Evolutionary conservation across 139 green algal species (phyloP), one percentile per base, ranked within the genome.

Genomic region (Micractinium conductrix): DNA sequence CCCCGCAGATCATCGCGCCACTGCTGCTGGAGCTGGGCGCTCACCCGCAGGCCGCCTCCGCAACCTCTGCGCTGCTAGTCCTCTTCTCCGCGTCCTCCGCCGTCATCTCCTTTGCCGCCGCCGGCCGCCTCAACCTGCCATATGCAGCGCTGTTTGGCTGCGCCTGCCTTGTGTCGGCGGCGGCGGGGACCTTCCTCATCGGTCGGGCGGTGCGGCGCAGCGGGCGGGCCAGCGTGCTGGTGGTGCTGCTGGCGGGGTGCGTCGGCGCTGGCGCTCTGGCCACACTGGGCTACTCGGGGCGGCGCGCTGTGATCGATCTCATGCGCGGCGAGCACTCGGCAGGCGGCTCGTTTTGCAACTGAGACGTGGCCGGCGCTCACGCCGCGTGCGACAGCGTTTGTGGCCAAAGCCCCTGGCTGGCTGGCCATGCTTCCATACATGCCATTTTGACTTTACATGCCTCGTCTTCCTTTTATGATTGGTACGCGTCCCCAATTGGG

Each of bases 61-160:
- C 90, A 44, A 92, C 89, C 38, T 87, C 84, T 16, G 78, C 65
- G 45, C 74, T 91, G 30, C 88, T 93, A 76, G 86, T 93, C 12
- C 83, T 91, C 28, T 92, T 91, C 81, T 87, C 78, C 55, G 85
- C 84, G 42, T 85, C 63, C 53, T 48, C 79, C 21, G 90, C 90
- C 3, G 73, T 83, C 16, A 30, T 88, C 33, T 65, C 84, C n/a
- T 88, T 93, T 63, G 88, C 86, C 5, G 38, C 85, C 0, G 48
- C 78, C n/a, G 81, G 79, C 53, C 58, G 76, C 6, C 87, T 93
- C 17, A 86, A 90, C 78, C 5, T 37, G 12, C 12, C 45, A n/a
- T 88, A 84, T 74, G 84, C 79, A 12, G 40, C 71, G 1, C 58
- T 78, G 19, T 90, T 85, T 73, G 83, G 50, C 35, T 7, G 16